phyloP scores from a whole-genome alignment of 2,329 filamentous ascomycete genomes.

The Xylaria sp. region DNA sequence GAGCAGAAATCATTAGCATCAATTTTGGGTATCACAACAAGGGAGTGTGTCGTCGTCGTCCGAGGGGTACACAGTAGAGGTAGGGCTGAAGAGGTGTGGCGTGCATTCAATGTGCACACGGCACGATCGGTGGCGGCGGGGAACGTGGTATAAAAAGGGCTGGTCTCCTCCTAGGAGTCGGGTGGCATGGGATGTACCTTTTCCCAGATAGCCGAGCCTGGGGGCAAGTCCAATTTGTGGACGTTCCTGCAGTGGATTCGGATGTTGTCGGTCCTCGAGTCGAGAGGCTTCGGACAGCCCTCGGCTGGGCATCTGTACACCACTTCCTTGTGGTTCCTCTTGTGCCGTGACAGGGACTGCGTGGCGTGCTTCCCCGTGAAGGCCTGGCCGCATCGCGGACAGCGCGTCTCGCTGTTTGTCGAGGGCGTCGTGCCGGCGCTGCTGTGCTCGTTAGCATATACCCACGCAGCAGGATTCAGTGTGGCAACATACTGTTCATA shows the following conservation, averaged over 20 bases:
- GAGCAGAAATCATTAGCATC: not conserved
- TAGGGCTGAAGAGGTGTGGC: not conserved
- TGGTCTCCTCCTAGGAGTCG: too few relatives aligned
- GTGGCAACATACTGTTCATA: conserved; percentile 2
- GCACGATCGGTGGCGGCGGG: too few relatives aligned
- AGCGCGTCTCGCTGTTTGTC: not conserved
- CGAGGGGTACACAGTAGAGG: not conserved
- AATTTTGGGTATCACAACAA: not conserved
- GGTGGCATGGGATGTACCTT: too few relatives aligned
- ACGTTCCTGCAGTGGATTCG: conserved; percentile 15
- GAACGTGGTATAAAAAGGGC: too few relatives aligned
- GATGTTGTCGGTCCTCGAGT: conserved; percentile 21
- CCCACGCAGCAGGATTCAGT: not conserved
- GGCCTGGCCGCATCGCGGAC: conserved; percentile 6
- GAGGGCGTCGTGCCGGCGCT: conserved; percentile 11
- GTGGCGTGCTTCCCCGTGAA: conserved; percentile 9
- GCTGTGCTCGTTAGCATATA: conserved; percentile 4
- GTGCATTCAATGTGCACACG: not conserved
- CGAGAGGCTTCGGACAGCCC: not conserved
- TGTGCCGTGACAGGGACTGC: conserved; percentile 20
- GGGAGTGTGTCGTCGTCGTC: not conserved
- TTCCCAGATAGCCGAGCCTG: too few relatives aligned
- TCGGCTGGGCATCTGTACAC: not conserved
- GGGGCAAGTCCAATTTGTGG: conserved; percentile 7
- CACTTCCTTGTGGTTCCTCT: conserved; percentile 3